Evolutionary conservation across 805 yeast genomes (phyloP).

Genomic region (Suhomyces faveliae): DNA sequence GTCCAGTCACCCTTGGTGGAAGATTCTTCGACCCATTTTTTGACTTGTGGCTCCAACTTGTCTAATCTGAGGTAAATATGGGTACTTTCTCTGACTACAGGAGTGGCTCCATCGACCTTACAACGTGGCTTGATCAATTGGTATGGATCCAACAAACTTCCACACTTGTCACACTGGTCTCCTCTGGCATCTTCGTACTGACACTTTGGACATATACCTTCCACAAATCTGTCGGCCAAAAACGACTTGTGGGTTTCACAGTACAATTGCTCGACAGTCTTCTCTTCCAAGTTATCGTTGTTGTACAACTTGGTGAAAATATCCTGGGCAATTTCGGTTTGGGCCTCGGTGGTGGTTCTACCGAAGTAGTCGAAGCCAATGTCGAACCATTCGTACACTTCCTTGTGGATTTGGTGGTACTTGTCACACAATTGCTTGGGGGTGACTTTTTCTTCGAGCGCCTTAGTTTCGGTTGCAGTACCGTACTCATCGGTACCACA

Average conservation of each 20-base stretch:
- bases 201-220: slow-evolving; percentile 97
- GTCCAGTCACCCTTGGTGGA: slow-evolving; percentile 85
- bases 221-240: slow-evolving; percentile 94
- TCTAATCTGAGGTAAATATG: slow-evolving; percentile 84
- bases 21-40: slow-evolving; percentile 68
- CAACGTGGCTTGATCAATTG: slow-evolving; percentile 95
- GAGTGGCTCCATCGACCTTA: slow-evolving; percentile 82
- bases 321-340: slow-evolving; percentile 94
- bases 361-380: slow-evolving; percentile 95
- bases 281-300: slow-evolving; percentile 83
- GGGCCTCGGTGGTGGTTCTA: slow-evolving; percentile 88
- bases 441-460: slow-evolving; percentile 86
- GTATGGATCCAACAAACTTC: slow-evolving; percentile 82
- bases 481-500: slow-evolving; percentile 99
- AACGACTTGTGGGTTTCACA: slow-evolving; percentile 89
- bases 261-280: slow-evolving; percentile 83
- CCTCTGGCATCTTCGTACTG: slow-evolving; percentile 96
- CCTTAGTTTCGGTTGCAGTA: slow-evolving; percentile 98
- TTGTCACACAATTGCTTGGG: slow-evolving; percentile 91
- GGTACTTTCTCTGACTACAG: slow-evolving; percentile 75
- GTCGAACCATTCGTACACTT: slow-evolving; percentile 95
- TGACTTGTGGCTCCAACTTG: slow-evolving; percentile 74
- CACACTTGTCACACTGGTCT: slow-evolving; percentile 98
- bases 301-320: slow-evolving; percentile 74
- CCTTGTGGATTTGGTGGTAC: slow-evolving; percentile 80